Percentiles rank a stretch among this genome's conserved stretches.
Evolutionary conservation across 2,329 filamentous ascomycete species (phyloP).

Genomic region (Fusarium agapanthi): DNA sequence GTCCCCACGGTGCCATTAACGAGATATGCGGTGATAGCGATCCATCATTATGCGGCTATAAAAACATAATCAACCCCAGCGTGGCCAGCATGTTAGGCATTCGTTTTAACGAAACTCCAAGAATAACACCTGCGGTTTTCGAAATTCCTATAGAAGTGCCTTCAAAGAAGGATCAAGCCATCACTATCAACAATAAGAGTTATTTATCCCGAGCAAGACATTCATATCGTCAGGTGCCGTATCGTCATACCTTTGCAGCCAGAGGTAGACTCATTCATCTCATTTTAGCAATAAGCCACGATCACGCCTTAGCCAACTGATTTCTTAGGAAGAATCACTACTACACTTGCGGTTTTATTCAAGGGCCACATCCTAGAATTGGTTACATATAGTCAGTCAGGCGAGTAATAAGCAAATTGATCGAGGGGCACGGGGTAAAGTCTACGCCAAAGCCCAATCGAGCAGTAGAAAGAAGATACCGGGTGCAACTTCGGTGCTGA

Average conservation of each 20-base stretch:
- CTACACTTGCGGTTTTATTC: slow-evolving; percentile 63
- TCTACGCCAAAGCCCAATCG: slow-evolving; percentile 70
- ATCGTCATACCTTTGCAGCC: slow-evolving; percentile 62
- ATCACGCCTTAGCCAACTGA: slow-evolving; percentile 65
- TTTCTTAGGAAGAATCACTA: slow-evolving; percentile 68
- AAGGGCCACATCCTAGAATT: slow-evolving; percentile 74
- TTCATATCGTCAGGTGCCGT: slow-evolving; percentile 65
- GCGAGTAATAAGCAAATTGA: slow-evolving; percentile 60
- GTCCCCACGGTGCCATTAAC: slow-evolving; percentile 75
- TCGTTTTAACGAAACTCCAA: slow-evolving; percentile 79
- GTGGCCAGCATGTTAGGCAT: slow-evolving; percentile 77
- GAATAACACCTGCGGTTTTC: slow-evolving; percentile 75
- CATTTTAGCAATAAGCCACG: slow-evolving; percentile 68
- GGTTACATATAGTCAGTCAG: slow-evolving; percentile 70
- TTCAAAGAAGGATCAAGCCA: slow-evolving; percentile 59
- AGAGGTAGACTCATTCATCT: slow-evolving; percentile 61
- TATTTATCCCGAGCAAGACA: slow-evolving; percentile 66
- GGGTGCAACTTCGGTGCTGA: slow-evolving; percentile 67
- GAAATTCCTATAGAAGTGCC: slow-evolving; percentile 75
- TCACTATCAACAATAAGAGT: slow-evolving; percentile 67
- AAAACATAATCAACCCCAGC: slow-evolving; percentile 70
- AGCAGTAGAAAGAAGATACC: slow-evolving; percentile 62
- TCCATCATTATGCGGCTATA: slow-evolving; percentile 74
- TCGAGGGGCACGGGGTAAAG: slow-evolving; percentile 52
- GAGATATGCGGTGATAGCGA: slow-evolving; percentile 67